A percentile compares a stretch with the other conserved stretches of the same genome.
Evolutionary conservation across 345 rosid species (phyloP).

Genomic region (Boechera retrofracta): DNA sequence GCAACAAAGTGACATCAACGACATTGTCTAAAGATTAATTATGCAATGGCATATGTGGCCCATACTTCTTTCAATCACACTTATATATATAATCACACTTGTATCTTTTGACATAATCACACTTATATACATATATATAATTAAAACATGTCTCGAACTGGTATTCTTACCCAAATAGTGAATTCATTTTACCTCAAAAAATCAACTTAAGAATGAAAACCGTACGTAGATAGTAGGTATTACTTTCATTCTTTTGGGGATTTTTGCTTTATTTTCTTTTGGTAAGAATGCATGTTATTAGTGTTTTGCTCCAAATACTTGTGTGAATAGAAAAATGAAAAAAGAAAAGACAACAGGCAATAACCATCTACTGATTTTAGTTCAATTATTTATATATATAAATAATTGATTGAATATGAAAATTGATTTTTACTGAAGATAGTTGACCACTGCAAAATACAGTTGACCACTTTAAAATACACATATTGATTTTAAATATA

Average conservation of each 20-base stretch:
- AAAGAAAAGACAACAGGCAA: background rate
- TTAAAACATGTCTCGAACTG: background rate
- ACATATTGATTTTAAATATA: background rate
- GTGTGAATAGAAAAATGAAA: background rate
- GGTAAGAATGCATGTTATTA: background rate
- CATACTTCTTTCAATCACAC: slow-evolving; percentile 12
- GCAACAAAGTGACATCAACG: slow-evolving; percentile 29
- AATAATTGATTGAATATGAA: background rate
- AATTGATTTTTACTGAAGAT: background rate
- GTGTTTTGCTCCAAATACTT: background rate
- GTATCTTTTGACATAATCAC: slow-evolving; percentile 17
- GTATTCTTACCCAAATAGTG: slow-evolving; percentile 6
- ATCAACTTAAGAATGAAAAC: background rate
- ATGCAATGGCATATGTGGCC: slow-evolving; percentile 30
- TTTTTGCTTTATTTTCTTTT: slow-evolving; percentile 2
- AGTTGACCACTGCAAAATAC: background rate
- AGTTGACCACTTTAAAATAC: background rate
- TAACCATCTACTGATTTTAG: background rate
- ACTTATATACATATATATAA: background rate
- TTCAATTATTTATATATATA: too few relatives aligned
- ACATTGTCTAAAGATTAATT: slow-evolving; percentile 5
- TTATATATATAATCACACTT: background rate
- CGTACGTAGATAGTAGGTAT: background rate
- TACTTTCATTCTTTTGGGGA: background rate
- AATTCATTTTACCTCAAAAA: background rate